Percentiles rank a stretch among this genome's conserved stretches.
Conservation (phyloP, 106 monocot genomes). For the Dioscorea alata region DNA sequence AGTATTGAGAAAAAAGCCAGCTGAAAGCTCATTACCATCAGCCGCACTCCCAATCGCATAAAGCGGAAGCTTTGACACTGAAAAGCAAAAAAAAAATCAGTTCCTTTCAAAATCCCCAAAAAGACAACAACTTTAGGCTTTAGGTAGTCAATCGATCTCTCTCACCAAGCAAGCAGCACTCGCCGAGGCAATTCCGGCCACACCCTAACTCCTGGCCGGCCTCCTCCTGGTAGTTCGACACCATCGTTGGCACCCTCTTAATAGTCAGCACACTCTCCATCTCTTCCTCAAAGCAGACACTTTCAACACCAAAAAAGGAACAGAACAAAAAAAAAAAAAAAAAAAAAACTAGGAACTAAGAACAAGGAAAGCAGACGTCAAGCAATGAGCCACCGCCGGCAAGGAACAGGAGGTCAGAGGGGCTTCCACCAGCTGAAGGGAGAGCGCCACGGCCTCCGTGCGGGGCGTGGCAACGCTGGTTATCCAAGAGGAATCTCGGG, state of each 20-base stretch:
- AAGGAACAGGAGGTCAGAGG: constrained; percentile 54
- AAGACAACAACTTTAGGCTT: no score
- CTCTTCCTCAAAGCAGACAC: not conserved
- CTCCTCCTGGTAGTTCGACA: constrained; percentile 59
- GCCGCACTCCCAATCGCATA: constrained; percentile 27
- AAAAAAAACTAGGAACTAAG: not conserved
- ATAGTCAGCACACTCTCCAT: constrained; percentile 36
- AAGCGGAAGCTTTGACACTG: constrained; percentile 70
- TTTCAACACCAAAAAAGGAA: constrained; percentile 1
- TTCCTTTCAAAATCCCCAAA: no score
- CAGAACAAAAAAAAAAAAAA: not conserved
- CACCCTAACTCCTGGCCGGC: constrained; percentile 24
- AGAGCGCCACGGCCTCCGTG: constrained; percentile 60
- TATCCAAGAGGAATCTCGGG: constrained; percentile 7
- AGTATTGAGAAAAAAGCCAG: constrained; percentile 51
- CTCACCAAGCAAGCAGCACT: constrained; percentile 54
- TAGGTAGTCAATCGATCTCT: no score
- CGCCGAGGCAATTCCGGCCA: constrained; percentile 55
- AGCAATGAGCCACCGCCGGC: constrained; percentile 40
- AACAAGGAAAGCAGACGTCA: not conserved
- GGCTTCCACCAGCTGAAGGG: constrained; percentile 48
- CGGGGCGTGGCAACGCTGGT: constrained; percentile 16
- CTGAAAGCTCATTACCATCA: not conserved
- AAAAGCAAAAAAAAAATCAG: not conserved
- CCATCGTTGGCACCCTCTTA: constrained; percentile 49